Conservation (phyloP, 2,329 filamentous ascomycete species). For the Nothophoma quercina region DNA sequence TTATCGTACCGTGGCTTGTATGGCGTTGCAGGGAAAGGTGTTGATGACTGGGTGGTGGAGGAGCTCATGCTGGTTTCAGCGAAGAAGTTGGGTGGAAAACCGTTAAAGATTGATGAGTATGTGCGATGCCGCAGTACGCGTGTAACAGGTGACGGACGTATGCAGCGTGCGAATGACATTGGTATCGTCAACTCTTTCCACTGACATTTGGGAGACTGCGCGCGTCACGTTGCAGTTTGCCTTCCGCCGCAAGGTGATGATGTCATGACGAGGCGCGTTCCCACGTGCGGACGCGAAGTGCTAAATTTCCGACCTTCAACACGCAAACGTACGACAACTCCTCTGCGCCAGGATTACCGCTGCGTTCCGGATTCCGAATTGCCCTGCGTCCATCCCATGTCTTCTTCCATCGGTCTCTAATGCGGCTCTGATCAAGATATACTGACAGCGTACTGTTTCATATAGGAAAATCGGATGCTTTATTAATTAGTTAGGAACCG, state of each 20-base stretch:
- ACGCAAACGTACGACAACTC: too few species aligned
- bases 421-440: too few species aligned
- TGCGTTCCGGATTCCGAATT: too few species aligned
- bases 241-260: constrained; percentile 22
- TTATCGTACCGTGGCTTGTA: constrained; percentile 30
- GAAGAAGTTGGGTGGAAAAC: constrained; percentile 15
- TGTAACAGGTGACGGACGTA: background rate
- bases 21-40: constrained; percentile 16
- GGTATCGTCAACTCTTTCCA: background rate
- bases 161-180: background rate
- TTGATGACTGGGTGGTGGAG: background rate
- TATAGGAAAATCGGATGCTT: too few species aligned
- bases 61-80: constrained; percentile 11
- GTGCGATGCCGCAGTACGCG: background rate
- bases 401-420: too few species aligned
- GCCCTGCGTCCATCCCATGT: too few species aligned
- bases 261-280: constrained; percentile 29
- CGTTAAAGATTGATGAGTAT: constrained; percentile 11
- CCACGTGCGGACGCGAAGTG: constrained; percentile 22
- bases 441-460: too few species aligned
- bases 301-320: too few species aligned
- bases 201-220: too few species aligned
- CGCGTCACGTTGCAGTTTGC: constrained; percentile 1
- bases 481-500: too few species aligned
- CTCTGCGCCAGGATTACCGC: too few species aligned